These are phyloP conservation scores for Zygosaccharomyces sapae DNA, from an alignment of 1,139 yeast genomes.

Conservation along the genomic window DNA sequence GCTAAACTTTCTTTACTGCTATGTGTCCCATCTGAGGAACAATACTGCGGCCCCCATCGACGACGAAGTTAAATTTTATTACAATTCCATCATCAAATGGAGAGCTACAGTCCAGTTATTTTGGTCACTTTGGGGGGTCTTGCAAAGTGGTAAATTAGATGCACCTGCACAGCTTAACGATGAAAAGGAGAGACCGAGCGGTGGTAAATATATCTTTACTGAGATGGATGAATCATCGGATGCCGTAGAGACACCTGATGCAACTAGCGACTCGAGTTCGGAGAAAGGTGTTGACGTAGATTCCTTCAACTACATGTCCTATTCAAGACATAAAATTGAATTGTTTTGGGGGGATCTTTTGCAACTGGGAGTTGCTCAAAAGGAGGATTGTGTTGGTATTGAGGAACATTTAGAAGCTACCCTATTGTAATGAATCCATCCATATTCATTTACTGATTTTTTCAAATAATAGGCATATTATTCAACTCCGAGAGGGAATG, in stretches of 20 bases:
- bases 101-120: constrained; percentile 71
- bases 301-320: constrained; percentile 72
- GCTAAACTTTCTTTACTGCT: constrained; percentile 66
- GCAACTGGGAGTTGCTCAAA: constrained; percentile 51
- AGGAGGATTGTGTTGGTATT: constrained; percentile 27
- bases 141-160: constrained; percentile 55
- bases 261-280: constrained; percentile 31
- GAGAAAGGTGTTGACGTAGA: constrained; percentile 52
- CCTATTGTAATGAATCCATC: not conserved
- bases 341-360: constrained; percentile 73
- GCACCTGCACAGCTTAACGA: constrained; percentile 22
- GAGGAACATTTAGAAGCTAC: not conserved
- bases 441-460: no score
- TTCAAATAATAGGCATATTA: no score
- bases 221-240: constrained; percentile 28
- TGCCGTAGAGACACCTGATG: constrained; percentile 3
- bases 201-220: constrained; percentile 41
- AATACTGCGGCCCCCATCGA: constrained; percentile 39
- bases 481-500: no score
- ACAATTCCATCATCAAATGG: constrained; percentile 70
- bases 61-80: constrained; percentile 53
- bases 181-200: constrained; percentile 42
- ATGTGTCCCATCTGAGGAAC: constrained; percentile 43
- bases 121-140: constrained; percentile 92
- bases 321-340: constrained; percentile 69